Evolutionary conservation across 805 yeast genomes (phyloP).

Genomic region (Helenozyma rhizophorensis): DNA sequence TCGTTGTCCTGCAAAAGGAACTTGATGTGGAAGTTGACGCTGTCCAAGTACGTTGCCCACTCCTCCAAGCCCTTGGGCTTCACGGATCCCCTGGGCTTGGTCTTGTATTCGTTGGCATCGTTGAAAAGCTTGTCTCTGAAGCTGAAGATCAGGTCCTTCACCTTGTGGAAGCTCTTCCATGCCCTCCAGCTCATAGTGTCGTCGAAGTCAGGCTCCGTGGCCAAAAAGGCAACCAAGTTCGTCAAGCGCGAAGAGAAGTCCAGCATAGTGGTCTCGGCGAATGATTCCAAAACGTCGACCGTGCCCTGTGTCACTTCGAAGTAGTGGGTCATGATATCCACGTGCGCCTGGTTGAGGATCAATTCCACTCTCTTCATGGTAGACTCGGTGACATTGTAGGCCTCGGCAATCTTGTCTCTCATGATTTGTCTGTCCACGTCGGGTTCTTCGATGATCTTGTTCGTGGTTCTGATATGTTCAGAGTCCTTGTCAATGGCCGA

Average conservation of each 20-base stretch:
- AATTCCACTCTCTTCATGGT: conserved; percentile 20
- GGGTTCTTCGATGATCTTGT: conserved; percentile 9
- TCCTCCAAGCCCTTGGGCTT: conserved; percentile 35
- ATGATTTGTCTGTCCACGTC: conserved; percentile 29
- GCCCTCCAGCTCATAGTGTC: conserved; percentile 22
- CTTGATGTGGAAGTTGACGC: conserved; percentile 43
- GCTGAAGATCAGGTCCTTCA: conserved; percentile 51
- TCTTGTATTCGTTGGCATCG: conserved; percentile 21
- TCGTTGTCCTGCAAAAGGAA: conserved; percentile 56
- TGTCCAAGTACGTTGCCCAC: conserved; percentile 32
- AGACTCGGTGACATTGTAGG: conserved; percentile 21
- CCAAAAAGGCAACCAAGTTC: conserved; percentile 34
- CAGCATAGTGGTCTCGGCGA: conserved; percentile 61
- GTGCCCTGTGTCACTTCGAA: conserved; percentile 35
- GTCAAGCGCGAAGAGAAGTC: conserved; percentile 63
- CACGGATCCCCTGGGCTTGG: conserved; percentile 11
- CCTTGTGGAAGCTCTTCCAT: conserved; percentile 52
- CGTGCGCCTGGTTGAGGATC: conserved; percentile 24
- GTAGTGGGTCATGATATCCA: conserved; percentile 24
- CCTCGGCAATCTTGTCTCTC: conserved; percentile 27
- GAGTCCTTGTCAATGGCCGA: conserved; percentile 30
- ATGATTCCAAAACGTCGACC: conserved; percentile 68
- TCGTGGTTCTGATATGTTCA: conserved; percentile 22
- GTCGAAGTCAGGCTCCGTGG: conserved; percentile 8
- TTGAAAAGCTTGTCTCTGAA: conserved; percentile 50